Percentiles rank a stretch among this genome's conserved stretches.
Evolutionary conservation across 176 grass and related monocot genomes (phyloP).

Genomic region (Elymus sibiricus): DNA sequence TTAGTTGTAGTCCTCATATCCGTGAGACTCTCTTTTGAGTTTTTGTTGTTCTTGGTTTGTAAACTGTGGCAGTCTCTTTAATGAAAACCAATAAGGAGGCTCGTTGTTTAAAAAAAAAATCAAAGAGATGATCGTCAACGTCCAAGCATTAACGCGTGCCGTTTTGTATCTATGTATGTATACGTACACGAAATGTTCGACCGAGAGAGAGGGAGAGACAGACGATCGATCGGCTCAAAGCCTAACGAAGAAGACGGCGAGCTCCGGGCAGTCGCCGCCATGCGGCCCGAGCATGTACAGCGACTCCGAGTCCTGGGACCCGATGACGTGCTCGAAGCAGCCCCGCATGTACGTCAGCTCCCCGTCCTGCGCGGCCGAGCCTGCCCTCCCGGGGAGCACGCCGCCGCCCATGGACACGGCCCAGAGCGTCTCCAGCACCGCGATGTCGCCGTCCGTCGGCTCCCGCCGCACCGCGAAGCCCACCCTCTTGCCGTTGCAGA

Average conservation of each 20-base stretch:
- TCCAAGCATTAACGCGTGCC: not conserved
- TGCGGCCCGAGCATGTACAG: constrained; percentile 79
- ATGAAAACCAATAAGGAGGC: too few species aligned
- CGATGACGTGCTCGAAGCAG: constrained; percentile 73
- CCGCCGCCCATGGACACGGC: constrained; percentile 77
- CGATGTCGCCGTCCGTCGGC: constrained; percentile 46
- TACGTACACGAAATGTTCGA: not conserved
- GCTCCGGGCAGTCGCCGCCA: constrained; percentile 58
- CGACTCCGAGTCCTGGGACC: constrained; percentile 76
- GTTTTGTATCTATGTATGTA: too few species aligned
- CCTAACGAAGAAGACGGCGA: constrained; percentile 90
- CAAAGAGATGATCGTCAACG: not conserved
- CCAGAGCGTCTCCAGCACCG: constrained; percentile 67
- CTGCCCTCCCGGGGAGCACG: constrained; percentile 45
- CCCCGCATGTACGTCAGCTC: constrained; percentile 87
- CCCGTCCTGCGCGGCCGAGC: constrained; percentile 43
- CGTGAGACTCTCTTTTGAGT: too few species aligned
- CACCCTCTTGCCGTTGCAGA: constrained; percentile 63
- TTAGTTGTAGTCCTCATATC: too few species aligned
- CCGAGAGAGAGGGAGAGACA: not conserved
- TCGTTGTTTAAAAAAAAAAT: too few species aligned
- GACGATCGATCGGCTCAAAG: constrained; percentile 7
- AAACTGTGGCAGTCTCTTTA: too few species aligned
- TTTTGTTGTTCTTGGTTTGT: too few species aligned
- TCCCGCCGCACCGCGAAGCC: constrained; percentile 66